These are phyloP conservation scores for Salix udensis DNA, from an alignment of 345 rosid genomes.

Conservation along the genomic window DNA sequence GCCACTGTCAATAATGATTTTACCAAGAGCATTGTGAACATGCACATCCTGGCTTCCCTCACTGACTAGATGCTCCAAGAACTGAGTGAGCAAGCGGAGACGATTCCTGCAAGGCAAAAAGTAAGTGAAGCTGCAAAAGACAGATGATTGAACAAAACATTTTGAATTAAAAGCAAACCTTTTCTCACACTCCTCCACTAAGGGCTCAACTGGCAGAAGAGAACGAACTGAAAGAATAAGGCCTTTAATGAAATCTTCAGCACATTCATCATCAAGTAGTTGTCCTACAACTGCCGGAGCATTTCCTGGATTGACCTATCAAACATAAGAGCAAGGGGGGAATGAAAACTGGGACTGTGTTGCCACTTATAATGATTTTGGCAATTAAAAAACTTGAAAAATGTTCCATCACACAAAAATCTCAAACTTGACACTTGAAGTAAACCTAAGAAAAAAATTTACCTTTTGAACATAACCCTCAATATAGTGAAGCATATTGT, in stretches of 20 bases:
- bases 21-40: slow-evolving; percentile 98
- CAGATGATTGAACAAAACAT: background rate
- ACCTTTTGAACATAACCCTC: slow-evolving; percentile 99
- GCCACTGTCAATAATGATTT: slow-evolving; percentile 92
- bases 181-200: slow-evolving; percentile 79
- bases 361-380: background rate
- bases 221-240: slow-evolving; percentile 84
- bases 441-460: slow-evolving; percentile 3
- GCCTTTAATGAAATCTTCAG: slow-evolving; percentile 96
- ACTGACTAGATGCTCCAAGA: slow-evolving; percentile 95
- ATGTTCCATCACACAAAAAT: background rate
- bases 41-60: slow-evolving; percentile 99
- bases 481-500: slow-evolving; percentile 85
- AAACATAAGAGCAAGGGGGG: background rate
- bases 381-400: background rate
- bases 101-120: slow-evolving; percentile 60
- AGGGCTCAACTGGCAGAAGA: slow-evolving; percentile 68
- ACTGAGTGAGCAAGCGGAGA: slow-evolving; percentile 93
- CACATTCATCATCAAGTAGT: slow-evolving; percentile 90
- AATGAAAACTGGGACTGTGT: too few relatives aligned
- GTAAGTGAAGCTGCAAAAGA: slow-evolving; percentile 13
- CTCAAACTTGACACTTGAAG: background rate
- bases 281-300: slow-evolving; percentile 88
- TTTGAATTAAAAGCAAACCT: slow-evolving; percentile 32
- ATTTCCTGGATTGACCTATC: slow-evolving; percentile 90